These are phyloP conservation scores for Plasmodium fragile DNA, from an alignment of 169 alveolate species.

Conservation along the genomic window DNA sequence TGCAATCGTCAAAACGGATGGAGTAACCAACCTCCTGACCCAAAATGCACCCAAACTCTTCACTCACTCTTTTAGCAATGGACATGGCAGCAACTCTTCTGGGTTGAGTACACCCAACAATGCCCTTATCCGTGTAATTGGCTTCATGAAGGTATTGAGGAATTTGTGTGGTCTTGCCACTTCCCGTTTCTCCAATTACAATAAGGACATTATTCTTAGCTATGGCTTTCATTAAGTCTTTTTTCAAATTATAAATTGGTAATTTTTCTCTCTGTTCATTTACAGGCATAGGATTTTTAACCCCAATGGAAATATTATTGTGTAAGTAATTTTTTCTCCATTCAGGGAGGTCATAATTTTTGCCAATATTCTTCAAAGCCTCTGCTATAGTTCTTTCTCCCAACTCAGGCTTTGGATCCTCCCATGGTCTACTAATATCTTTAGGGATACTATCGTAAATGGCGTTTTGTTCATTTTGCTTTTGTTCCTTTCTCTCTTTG, in stretches of 20 bases:
- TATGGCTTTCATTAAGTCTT: slow-evolving; percentile 93
- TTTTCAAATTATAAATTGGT: slow-evolving; percentile 95
- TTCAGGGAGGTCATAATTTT: slow-evolving; percentile 90
- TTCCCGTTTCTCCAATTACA: slow-evolving; percentile 99
- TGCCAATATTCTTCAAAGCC: slow-evolving; percentile 82
- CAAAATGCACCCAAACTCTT: slow-evolving; percentile 98
- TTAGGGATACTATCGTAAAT: slow-evolving; percentile 90
- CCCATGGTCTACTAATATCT: slow-evolving; percentile 92
- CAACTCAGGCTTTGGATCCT: slow-evolving; percentile 93
- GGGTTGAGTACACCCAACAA: slow-evolving; percentile 99
- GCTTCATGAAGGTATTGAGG: slow-evolving; percentile 96
- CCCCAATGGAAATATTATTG: slow-evolving; percentile 85
- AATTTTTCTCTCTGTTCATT: slow-evolving; percentile 95
- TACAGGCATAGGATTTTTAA: slow-evolving; percentile 88
- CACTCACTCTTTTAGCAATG: slow-evolving; percentile 98
- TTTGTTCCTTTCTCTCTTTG: slow-evolving; percentile 91
- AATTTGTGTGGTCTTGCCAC: slow-evolving; percentile 98
- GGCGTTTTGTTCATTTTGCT: slow-evolving; percentile 87
- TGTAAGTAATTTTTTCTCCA: slow-evolving; percentile 91
- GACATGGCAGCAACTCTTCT: slow-evolving; percentile 99
- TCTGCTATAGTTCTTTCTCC: slow-evolving; percentile 92
- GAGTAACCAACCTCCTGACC: slow-evolving; percentile 98
- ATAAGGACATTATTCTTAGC: slow-evolving; percentile 93
- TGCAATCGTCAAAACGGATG: slow-evolving; percentile 97
- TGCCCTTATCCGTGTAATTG: slow-evolving; percentile 93